Percentiles rank a stretch among this genome's conserved stretches.
phyloP scores from a whole-genome alignment of 768 basidiomycete genomes.

The Suillus sp. region DNA sequence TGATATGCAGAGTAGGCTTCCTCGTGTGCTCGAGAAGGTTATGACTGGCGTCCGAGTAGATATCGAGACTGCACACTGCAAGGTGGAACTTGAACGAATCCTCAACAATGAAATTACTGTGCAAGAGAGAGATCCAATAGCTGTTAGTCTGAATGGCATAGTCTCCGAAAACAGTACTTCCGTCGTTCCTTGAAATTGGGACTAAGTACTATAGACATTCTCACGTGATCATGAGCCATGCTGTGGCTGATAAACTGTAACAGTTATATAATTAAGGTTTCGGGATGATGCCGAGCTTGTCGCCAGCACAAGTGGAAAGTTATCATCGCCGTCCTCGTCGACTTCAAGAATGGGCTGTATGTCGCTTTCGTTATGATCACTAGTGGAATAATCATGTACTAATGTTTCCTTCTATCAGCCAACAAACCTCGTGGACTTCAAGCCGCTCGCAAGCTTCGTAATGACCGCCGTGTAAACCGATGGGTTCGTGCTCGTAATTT shows the following conservation, averaged over 20 bases:
- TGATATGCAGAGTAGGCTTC: background rate
- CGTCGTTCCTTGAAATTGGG: too few relatives aligned
- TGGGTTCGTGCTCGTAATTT: conserved; percentile 65
- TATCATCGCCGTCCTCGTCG: conserved; percentile 47
- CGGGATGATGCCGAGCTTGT: conserved; percentile 33
- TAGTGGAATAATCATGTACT: background rate
- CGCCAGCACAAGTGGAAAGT: conserved; percentile 17
- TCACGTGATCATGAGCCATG: conserved; percentile 11
- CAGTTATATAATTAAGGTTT: conserved; percentile 45
- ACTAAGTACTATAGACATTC: too few relatives aligned
- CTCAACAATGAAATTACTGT: background rate
- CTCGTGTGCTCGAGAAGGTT: background rate
- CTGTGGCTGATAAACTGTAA: conserved; percentile 45
- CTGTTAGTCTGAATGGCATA: too few relatives aligned
- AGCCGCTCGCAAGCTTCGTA: conserved; percentile 98
- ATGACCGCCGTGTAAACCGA: conserved; percentile 90
- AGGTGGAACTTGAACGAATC: background rate
- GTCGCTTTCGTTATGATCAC: conserved; percentile 38
- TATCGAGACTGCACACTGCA: background rate
- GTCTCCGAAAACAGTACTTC: too few relatives aligned
- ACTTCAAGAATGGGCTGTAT: conserved; percentile 84
- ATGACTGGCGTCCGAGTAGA: background rate
- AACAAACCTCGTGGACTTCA: conserved; percentile 99
- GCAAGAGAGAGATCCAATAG: too few relatives aligned
- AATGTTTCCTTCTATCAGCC: conserved; percentile 46